Percentiles rank a stretch among this genome's conserved stretches.
Conservation (phyloP, 345 rosid genomes). For the Luvunga scandens region DNA sequence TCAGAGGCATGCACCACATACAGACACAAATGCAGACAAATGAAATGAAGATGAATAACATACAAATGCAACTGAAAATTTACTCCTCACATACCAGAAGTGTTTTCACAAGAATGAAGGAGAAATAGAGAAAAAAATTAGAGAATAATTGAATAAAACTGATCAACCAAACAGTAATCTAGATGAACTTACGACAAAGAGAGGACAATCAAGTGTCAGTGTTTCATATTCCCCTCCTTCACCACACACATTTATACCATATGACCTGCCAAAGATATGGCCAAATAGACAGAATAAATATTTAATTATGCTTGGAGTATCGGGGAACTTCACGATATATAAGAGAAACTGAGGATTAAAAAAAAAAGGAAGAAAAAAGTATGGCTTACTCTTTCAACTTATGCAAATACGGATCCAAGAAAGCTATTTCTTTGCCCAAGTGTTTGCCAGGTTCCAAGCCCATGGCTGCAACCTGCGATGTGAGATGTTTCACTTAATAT, state of each 20-base stretch:
- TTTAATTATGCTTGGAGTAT: background rate
- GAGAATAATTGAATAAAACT: background rate
- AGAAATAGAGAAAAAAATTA: background rate
- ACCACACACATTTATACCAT: slow-evolving; percentile 93
- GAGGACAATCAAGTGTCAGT: slow-evolving; percentile 92
- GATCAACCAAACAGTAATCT: slow-evolving; percentile 3
- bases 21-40: background rate
- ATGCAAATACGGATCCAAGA: slow-evolving; percentile 65
- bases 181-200: slow-evolving; percentile 61
- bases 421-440: slow-evolving; percentile 79
- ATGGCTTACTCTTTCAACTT: slow-evolving; percentile 80
- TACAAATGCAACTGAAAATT: background rate
- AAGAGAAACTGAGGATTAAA: background rate
- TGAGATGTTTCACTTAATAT: background rate
- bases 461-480: slow-evolving; percentile 82
- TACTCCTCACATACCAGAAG: background rate
- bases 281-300: slow-evolving; percentile 3
- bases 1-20: background rate
- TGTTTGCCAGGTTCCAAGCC: slow-evolving; percentile 90
- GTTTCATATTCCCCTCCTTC: slow-evolving; percentile 99
- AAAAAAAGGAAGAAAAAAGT: background rate
- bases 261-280: slow-evolving; percentile 47
- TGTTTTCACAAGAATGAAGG: background rate
- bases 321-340: background rate
- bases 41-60: background rate